Conservation (phyloP, 331 rosid genomes). For the Stylosanthes scabra region DNA sequence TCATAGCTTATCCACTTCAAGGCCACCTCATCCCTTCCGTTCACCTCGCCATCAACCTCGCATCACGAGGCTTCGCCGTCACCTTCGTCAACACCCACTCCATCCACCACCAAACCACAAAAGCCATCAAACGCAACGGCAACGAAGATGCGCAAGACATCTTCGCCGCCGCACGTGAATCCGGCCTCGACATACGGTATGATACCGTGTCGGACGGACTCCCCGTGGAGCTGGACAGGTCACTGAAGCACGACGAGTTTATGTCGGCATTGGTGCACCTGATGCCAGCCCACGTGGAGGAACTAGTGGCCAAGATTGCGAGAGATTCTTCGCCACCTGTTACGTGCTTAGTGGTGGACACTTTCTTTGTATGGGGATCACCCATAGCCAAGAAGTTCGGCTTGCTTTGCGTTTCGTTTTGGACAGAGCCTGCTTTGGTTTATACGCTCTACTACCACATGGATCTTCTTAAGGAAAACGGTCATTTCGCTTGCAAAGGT, state of each 20-base stretch:
- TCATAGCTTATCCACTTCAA: constrained; percentile 67
- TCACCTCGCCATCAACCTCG: constrained; percentile 64
- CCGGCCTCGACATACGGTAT: constrained; percentile 61
- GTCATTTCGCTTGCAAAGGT: constrained; percentile 67
- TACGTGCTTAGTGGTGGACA: constrained; percentile 58
- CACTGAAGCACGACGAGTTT: constrained; percentile 63
- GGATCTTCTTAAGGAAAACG: constrained; percentile 52
- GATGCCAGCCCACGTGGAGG: constrained; percentile 52
- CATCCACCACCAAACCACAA: constrained; percentile 55
- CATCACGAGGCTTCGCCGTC: constrained; percentile 60
- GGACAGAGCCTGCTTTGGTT: constrained; percentile 73
- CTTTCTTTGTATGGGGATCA: constrained; percentile 66
- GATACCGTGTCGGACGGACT: constrained; percentile 60
- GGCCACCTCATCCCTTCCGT: constrained; percentile 71
- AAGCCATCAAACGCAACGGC: constrained; percentile 24
- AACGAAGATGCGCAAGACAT: not conserved
- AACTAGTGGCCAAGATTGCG: constrained; percentile 41
- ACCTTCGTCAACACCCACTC: constrained; percentile 63
- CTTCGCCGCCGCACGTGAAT: constrained; percentile 39
- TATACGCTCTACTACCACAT: constrained; percentile 61
- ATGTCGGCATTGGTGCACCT: constrained; percentile 52
- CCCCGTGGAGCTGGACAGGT: constrained; percentile 55
- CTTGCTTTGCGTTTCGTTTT: constrained; percentile 48
- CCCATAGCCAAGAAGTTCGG: constrained; percentile 52
- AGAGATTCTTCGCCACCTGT: constrained; percentile 30